These are phyloP conservation scores for Acacia melanoxylon DNA, from an alignment of 306 rosid genomes.

Conservation along the genomic window DNA sequence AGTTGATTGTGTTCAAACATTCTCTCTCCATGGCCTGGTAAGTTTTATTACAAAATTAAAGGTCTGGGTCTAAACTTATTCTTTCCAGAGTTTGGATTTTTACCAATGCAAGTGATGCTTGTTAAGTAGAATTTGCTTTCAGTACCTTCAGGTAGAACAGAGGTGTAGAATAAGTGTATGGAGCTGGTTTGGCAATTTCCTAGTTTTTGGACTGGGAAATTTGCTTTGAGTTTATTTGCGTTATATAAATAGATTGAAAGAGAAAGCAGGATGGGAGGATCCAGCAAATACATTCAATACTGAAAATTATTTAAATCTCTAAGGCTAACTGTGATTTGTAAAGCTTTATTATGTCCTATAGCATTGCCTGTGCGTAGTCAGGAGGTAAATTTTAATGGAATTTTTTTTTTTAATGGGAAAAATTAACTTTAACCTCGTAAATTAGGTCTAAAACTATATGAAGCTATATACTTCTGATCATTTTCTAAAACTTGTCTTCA, in stretches of 20 bases:
- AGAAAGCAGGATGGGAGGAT: background rate
- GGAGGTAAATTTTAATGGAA: background rate
- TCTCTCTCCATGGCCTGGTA: constrained; percentile 96
- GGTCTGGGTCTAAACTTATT: background rate
- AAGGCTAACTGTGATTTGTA: background rate
- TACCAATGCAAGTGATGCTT: constrained; percentile 7
- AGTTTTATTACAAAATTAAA: constrained; percentile 22
- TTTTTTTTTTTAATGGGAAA: background rate
- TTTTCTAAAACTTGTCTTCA: background rate
- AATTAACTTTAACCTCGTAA: background rate
- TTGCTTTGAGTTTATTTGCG: background rate
- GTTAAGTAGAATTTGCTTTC: background rate
- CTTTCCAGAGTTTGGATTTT: background rate
- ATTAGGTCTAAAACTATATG: background rate
- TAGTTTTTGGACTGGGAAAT: background rate
- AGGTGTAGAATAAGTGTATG: background rate
- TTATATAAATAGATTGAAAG: constrained; percentile 15
- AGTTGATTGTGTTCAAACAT: constrained; percentile 89
- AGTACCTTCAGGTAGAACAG: background rate
- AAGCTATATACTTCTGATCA: background rate
- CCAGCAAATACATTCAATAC: background rate
- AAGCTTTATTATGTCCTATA: background rate
- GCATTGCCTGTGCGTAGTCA: background rate
- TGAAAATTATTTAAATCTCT: background rate
- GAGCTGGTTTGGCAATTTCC: background rate